These are phyloP conservation scores for Lolium multiflorum DNA, from an alignment of 176 grass and related monocot species.

Conservation along the genomic window DNA sequence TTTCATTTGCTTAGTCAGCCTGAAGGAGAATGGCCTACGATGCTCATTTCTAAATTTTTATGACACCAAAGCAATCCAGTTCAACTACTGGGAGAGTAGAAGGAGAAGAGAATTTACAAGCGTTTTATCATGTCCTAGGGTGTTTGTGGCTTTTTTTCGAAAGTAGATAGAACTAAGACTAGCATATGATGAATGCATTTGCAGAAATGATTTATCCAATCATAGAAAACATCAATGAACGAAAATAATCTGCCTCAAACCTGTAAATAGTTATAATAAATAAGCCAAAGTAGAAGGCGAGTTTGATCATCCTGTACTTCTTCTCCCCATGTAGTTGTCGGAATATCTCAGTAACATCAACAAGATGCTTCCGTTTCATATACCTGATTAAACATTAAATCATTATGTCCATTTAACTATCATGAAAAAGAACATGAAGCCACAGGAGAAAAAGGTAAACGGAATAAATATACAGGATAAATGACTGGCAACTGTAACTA, in stretches of 20 bases:
- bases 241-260: conserved; percentile 47
- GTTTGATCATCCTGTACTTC: conserved; percentile 93
- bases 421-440: background rate
- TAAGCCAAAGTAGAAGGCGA: conserved; percentile 81
- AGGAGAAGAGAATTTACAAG: background rate
- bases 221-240: conserved; percentile 26
- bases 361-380: conserved; percentile 72
- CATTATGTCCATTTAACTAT: background rate
- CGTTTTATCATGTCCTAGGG: background rate
- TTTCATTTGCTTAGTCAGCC: background rate
- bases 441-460: background rate
- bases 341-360: conserved; percentile 99
- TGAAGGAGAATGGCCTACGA: background rate
- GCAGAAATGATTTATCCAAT: conserved; percentile 18
- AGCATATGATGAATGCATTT: conserved; percentile 20
- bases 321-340: conserved; percentile 73
- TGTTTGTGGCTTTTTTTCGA: background rate
- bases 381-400: conserved; percentile 55
- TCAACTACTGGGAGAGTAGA: conserved; percentile 7
- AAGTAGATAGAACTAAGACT: conserved; percentile 1
- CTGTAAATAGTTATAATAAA: conserved; percentile 98
- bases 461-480: background rate
- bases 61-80: background rate
- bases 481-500: background rate
- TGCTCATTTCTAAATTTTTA: background rate